Percentiles rank a stretch among this genome's conserved stretches.
Conservation (phyloP, 164 flowering plant species). For the Magnolia changhungtana region DNA sequence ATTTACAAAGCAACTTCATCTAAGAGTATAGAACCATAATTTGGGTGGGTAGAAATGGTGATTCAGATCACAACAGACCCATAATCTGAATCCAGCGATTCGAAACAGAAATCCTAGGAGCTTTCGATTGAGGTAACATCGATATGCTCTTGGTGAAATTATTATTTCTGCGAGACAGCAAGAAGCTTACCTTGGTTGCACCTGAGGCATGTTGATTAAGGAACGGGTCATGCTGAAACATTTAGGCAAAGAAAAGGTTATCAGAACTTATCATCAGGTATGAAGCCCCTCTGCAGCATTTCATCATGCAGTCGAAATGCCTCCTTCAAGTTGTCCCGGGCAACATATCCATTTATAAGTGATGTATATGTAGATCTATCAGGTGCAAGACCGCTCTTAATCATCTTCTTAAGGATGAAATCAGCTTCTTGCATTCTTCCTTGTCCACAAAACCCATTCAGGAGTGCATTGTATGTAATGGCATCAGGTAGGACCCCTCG, state of each 20-base stretch:
- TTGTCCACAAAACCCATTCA: conserved; percentile 56
- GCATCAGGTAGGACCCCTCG: conserved; percentile 60
- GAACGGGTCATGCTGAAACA: neutral
- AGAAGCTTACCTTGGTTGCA: neutral
- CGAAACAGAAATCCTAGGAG: too few relatives aligned
- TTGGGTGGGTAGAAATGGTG: too few relatives aligned
- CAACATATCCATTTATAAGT: conserved; percentile 72
- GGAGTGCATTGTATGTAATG: conserved; percentile 57
- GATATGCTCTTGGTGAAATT: too few relatives aligned
- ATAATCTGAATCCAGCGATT: too few relatives aligned
- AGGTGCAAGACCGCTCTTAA: conserved; percentile 54
- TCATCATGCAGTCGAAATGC: conserved; percentile 88
- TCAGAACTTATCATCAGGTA: conserved; percentile 79
- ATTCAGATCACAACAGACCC: too few relatives aligned
- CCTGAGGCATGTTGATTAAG: neutral
- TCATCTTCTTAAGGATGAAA: conserved; percentile 51
- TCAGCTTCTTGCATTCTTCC: conserved; percentile 82
- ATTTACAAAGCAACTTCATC: too few relatives aligned
- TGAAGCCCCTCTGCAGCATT: conserved; percentile 79
- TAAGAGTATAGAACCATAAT: too few relatives aligned
- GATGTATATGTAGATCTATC: conserved; percentile 68
- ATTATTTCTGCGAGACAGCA: neutral
- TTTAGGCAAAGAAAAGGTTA: neutral
- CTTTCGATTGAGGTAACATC: too few relatives aligned
- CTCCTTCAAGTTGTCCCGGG: conserved; percentile 61